Base-by-base conservation (phyloP, 352 stramenopile species). In the Globisporangium irregulare region DNA sequence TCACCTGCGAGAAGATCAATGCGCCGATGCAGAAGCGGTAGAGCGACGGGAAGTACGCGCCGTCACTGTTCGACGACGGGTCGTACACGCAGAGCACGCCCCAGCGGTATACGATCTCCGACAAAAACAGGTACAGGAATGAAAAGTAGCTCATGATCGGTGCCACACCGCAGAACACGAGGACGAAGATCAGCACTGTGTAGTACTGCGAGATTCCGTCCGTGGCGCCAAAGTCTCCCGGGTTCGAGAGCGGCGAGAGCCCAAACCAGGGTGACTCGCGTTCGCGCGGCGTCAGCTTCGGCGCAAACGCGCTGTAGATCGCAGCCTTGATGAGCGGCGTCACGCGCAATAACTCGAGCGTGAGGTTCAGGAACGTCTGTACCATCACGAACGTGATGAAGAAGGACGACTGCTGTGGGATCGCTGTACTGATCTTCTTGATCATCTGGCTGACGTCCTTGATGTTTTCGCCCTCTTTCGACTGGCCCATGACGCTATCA, bases 101-200 rank as follows among this genome's bases (percentile, higher is more conserved):
- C 82, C 87, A 93, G 54, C 87, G 85, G 61, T 87, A 91, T 14
- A 95, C 79, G 7, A 93, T 68, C 58, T 95, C 87, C 20, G 87
- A 86, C 14, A 93, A 63, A 54, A 92, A 72, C 46, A 93, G 72
- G 62, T 93, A 95, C 20, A 75, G 10, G 20, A 87, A 65, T 25
- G 86, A 80, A 65, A 93, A 92, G 75, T 93, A 95, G 72, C 78
- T 86, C 64, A 95, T 67, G 63, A 95, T 92, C 3, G 87, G 87
- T 1, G 87, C 85, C 12, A 95, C 85, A 12, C 82, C 59, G 29
- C 78, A 81, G 71, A 95, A 95, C 14, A 92, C 84, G 36, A 95
- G 67, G 34, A 91, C 78, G 7, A 93, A 74, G 69, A 95, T 87
- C 50, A 95, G 67, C 25, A 92, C 80, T 57, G 93, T 70, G 55